These are phyloP conservation scores for Incumbomyces lentus DNA, from an alignment of 2,329 filamentous ascomycete genomes.

Conservation along the genomic window DNA sequence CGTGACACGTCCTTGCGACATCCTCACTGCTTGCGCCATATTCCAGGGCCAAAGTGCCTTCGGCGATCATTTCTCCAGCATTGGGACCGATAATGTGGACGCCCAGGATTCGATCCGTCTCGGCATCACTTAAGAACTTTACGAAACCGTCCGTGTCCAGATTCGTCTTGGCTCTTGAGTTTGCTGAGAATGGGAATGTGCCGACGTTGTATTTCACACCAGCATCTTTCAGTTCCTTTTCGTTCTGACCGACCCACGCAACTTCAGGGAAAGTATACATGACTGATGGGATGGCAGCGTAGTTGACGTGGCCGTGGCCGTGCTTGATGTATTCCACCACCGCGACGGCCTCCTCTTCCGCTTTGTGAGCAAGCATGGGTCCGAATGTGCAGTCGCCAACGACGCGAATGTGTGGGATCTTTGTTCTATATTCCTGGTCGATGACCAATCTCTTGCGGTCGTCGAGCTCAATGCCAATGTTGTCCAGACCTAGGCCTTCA, in stretches of 20 bases:
- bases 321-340: constrained; percentile 96
- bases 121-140: constrained; percentile 91
- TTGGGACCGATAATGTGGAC: constrained; percentile 94
- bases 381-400: constrained; percentile 95
- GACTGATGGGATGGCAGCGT: constrained; percentile 90
- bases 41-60: constrained; percentile 88
- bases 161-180: constrained; percentile 98
- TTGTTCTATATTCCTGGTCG: constrained; percentile 97
- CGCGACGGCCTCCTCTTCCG: constrained; percentile 93
- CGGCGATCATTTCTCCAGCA: constrained; percentile 98
- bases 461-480: constrained; percentile 82
- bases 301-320: constrained; percentile 97
- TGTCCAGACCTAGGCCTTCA: constrained; percentile 80
- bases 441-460: constrained; percentile 92
- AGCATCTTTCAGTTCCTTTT: constrained; percentile 84
- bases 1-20: constrained; percentile 88
- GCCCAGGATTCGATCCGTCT: constrained; percentile 91
- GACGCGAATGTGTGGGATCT: constrained; percentile 91
- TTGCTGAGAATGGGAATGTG: constrained; percentile 93
- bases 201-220: constrained; percentile 88
- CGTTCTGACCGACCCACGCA: constrained; percentile 95
- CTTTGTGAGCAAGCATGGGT: constrained; percentile 98
- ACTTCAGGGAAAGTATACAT: constrained; percentile 99
- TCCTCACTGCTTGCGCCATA: constrained; percentile 95
- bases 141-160: constrained; percentile 90